Conservation (phyloP, 257 asterid species). For the Primulina eburnea region DNA sequence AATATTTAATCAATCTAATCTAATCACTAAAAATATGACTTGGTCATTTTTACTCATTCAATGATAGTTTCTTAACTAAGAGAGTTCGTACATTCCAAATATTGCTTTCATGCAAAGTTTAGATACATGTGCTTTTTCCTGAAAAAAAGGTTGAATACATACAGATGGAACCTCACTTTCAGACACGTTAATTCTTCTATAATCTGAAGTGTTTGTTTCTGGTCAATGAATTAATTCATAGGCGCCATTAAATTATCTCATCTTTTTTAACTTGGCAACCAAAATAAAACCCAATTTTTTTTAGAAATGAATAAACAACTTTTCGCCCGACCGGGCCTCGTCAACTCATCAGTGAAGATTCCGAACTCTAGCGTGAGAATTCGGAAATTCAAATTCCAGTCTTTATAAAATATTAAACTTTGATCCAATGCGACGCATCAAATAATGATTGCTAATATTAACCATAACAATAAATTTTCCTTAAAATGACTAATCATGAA, state of each 20-base stretch:
- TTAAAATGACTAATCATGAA: neutral
- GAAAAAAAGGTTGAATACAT: no score
- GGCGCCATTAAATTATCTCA: constrained; percentile 22
- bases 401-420: no score
- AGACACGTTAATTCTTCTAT: neutral
- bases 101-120: no score
- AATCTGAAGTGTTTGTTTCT: neutral
- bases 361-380: neutral
- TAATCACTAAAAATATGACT: no score
- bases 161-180: no score
- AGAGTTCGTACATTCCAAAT: no score
- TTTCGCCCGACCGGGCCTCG: neutral
- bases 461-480: neutral
- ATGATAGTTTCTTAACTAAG: no score
- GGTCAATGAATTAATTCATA: constrained; percentile 9
- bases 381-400: no score
- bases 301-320: neutral
- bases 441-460: neutral
- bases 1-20: no score
- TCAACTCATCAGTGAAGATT: neutral
- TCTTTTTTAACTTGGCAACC: neutral
- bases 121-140: no score
- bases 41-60: no score
- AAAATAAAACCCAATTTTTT: no score
- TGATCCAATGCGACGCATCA: neutral